Evolutionary conservation across 2,329 filamentous ascomycete genomes (phyloP).

Genomic region (Trichoderma polysporum): DNA sequence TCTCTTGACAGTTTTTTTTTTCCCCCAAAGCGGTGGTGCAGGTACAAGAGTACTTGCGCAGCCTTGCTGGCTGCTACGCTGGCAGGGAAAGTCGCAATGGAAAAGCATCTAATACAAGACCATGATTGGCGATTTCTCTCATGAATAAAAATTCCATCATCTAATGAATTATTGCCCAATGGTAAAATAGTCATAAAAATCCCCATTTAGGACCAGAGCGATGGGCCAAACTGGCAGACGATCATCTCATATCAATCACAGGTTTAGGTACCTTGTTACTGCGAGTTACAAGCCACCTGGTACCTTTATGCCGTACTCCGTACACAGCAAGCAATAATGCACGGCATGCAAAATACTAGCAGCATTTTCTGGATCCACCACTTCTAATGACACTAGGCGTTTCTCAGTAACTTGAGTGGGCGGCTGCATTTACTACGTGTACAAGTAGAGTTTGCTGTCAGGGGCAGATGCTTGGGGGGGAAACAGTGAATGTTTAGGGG

Average conservation of each 20-base stretch:
- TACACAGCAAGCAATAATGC: neutral
- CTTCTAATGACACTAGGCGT: neutral
- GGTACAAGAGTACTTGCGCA: constrained; percentile 18
- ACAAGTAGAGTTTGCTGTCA: neutral
- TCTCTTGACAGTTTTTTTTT: constrained; percentile 5
- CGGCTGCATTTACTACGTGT: neutral
- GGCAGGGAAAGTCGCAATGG: neutral
- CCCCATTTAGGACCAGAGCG: neutral
- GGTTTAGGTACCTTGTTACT: neutral
- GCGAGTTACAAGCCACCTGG: neutral
- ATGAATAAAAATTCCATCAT: neutral
- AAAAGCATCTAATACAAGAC: neutral
- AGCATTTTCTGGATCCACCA: neutral
- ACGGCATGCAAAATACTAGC: neutral
- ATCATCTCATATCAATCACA: neutral
- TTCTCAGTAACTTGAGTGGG: neutral
- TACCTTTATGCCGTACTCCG: neutral
- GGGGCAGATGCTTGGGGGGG: neutral
- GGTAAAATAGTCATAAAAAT: neutral
- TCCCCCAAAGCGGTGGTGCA: constrained; percentile 5
- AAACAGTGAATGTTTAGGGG: too few species aligned
- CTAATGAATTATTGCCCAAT: neutral
- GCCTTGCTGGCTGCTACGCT: constrained; percentile 1
- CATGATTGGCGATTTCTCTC: neutral
- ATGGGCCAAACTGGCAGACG: neutral